Evolutionary conservation across 257 asterid species (phyloP).

Genomic region (Prunella vulgaris): DNA sequence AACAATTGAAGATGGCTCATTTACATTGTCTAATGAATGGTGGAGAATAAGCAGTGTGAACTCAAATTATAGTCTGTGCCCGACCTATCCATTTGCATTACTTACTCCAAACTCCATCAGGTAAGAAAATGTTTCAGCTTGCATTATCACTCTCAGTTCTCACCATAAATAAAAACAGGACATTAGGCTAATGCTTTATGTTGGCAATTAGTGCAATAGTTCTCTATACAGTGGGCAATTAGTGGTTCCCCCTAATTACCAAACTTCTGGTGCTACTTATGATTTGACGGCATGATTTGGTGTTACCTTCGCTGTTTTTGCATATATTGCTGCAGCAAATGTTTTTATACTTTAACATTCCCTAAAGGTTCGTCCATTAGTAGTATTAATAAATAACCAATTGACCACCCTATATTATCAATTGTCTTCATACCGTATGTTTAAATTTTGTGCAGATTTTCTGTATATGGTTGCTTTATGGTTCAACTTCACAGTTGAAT

Average conservation of each 20-base stretch:
- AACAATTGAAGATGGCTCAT: constrained; percentile 73
- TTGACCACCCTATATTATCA: not conserved
- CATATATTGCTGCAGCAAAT: not conserved
- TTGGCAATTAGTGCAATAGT: constrained; percentile 2
- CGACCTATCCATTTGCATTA: constrained; percentile 95
- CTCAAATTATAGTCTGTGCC: constrained; percentile 60
- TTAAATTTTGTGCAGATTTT: not conserved
- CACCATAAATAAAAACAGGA: constrained; percentile 10
- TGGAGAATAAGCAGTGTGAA: constrained; percentile 91
- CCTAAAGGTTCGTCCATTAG: not conserved
- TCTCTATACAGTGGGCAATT: not conserved
- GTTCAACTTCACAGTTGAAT: not conserved
- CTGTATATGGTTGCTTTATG: not conserved
- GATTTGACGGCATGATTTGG: not conserved
- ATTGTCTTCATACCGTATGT: not conserved
- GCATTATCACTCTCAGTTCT: no score
- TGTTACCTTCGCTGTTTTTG: not conserved
- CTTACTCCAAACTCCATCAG: constrained; percentile 82
- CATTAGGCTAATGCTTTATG: constrained; percentile 17
- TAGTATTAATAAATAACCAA: not conserved
- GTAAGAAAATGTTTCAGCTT: constrained; percentile 31
- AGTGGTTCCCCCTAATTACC: not conserved
- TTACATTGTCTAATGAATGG: constrained; percentile 63
- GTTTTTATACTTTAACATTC: not conserved
- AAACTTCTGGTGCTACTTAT: not conserved